Conservation (phyloP, 257 asterid species). For the Solanum commersonii region DNA sequence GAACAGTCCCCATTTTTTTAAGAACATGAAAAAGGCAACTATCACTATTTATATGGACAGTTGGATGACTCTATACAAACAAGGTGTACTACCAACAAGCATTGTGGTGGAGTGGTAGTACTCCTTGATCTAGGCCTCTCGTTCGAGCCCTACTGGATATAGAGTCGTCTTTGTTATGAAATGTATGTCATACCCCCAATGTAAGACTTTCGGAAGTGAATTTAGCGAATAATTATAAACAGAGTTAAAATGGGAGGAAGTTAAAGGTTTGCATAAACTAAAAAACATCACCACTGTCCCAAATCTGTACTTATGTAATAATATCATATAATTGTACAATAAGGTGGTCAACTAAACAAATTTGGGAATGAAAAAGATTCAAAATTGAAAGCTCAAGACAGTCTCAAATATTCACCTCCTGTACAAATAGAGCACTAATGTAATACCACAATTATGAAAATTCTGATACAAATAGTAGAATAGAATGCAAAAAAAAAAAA, state of each 20-base stretch:
- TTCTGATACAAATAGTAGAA: background rate
- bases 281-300: background rate
- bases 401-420: background rate
- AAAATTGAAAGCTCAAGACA: background rate
- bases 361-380: background rate
- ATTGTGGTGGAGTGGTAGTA: too few species aligned
- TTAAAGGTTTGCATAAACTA: background rate
- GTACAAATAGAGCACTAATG: background rate
- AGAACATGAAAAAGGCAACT: too few species aligned
- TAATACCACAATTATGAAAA: background rate
- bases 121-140: too few species aligned
- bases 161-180: too few species aligned
- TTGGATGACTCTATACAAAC: too few species aligned
- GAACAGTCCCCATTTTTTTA: too few species aligned
- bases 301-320: background rate
- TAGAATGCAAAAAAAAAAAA: background rate
- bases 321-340: background rate
- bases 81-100: too few species aligned
- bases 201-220: background rate
- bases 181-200: background rate
- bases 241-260: too few species aligned
- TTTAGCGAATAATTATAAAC: too few species aligned
- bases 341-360: background rate
- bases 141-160: too few species aligned
- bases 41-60: too few species aligned